These are phyloP conservation scores for Colletotrichum echinochloae DNA, from an alignment of 2,329 filamentous ascomycete genomes.

Conservation along the genomic window DNA sequence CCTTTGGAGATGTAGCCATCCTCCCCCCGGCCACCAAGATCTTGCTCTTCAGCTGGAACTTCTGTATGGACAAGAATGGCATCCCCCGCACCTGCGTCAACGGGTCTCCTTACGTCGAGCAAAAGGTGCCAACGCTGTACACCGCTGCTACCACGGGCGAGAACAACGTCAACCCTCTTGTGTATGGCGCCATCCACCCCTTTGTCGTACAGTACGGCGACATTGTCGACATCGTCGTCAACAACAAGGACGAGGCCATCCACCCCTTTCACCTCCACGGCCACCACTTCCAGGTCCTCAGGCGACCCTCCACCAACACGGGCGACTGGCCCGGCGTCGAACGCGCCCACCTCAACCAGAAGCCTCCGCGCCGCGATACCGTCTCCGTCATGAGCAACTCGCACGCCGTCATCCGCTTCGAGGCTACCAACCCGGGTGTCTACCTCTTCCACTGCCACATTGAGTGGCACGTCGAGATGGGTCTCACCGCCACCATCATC, in stretches of 20 bases:
- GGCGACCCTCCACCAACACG: slow-evolving; percentile 51
- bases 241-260: slow-evolving; percentile 60
- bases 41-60: slow-evolving; percentile 67
- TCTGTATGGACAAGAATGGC: slow-evolving; percentile 71
- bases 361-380: slow-evolving; percentile 53
- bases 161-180: slow-evolving; percentile 54
- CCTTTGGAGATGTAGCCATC: slow-evolving; percentile 63
- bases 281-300: slow-evolving; percentile 67
- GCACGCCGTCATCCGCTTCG: slow-evolving; percentile 64
- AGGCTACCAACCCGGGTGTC: slow-evolving; percentile 64
- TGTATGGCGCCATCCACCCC: slow-evolving; percentile 59
- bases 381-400: slow-evolving; percentile 55
- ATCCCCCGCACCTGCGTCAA: slow-evolving; percentile 74
- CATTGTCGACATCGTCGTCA: slow-evolving; percentile 61
- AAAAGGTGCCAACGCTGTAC: slow-evolving; percentile 79
- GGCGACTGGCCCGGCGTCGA: slow-evolving; percentile 53
- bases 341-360: slow-evolving; percentile 44
- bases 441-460: slow-evolving; percentile 71
- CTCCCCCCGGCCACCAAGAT: slow-evolving; percentile 66
- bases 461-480: slow-evolving; percentile 72
- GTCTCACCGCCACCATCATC: slow-evolving; percentile 66
- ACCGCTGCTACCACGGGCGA: slow-evolving; percentile 71
- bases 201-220: slow-evolving; percentile 54
- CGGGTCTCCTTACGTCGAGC: slow-evolving; percentile 73
- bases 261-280: slow-evolving; percentile 68